phyloP scores from a whole-genome alignment of 2,329 filamentous ascomycete genomes.

The Diaporthe vaccinii region DNA sequence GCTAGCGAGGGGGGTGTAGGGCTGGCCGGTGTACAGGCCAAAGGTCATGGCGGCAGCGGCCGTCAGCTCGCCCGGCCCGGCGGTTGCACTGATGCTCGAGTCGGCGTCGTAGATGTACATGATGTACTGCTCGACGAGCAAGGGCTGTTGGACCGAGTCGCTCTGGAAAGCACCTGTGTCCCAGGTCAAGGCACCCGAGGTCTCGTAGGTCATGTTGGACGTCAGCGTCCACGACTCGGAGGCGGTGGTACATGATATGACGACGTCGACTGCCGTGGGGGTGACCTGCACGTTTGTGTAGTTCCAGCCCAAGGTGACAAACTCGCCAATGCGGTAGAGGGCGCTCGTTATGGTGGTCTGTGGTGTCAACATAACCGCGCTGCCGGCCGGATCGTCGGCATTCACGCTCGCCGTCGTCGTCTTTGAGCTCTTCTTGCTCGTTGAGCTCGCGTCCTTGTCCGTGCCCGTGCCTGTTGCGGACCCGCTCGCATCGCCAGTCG shows the following conservation, averaged over 20 bases:
- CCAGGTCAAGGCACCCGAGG: constrained; percentile 68
- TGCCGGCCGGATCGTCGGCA: constrained; percentile 62
- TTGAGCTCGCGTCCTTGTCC: constrained; percentile 46
- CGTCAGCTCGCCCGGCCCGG: constrained; percentile 69
- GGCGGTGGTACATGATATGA: constrained; percentile 68
- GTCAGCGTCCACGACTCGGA: constrained; percentile 72
- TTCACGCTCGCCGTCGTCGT: constrained; percentile 51
- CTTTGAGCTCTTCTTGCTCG: constrained; percentile 43
- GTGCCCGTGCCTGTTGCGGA: constrained; percentile 42
- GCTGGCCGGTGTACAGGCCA: constrained; percentile 67
- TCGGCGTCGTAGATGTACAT: constrained; percentile 74
- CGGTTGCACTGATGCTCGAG: constrained; percentile 60
- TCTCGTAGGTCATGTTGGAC: constrained; percentile 71
- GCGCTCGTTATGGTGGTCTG: constrained; percentile 58
- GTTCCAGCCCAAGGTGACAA: constrained; percentile 74
- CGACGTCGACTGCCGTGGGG: constrained; percentile 72
- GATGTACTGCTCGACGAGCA: constrained; percentile 70
- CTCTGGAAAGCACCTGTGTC: constrained; percentile 66
- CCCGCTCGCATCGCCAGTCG: constrained; percentile 43
- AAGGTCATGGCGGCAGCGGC: constrained; percentile 65
- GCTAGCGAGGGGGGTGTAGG: constrained; percentile 64
- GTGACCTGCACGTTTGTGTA: constrained; percentile 72
- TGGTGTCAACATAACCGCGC: constrained; percentile 67
- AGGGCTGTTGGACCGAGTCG: constrained; percentile 58
- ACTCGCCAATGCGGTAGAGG: constrained; percentile 72